Evolutionary conservation across 2,329 filamentous ascomycete species (phyloP).

Genomic region (Pyrenochaeta sp.): DNA sequence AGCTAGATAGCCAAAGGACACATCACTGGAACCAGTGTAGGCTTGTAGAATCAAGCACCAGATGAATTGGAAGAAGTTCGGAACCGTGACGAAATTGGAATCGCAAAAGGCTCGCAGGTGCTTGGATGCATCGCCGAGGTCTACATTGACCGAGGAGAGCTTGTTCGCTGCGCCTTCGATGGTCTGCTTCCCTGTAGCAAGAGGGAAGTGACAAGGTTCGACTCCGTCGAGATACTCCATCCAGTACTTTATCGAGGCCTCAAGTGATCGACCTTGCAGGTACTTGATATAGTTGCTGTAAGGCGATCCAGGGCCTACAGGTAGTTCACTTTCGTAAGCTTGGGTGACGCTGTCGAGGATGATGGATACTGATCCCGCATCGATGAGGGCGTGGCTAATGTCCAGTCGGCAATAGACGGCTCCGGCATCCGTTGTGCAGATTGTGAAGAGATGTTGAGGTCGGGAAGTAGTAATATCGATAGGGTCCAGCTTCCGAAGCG

Average conservation of each 20-base stretch:
- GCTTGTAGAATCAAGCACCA: slow-evolving; percentile 40
- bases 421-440: slow-evolving; percentile 10
- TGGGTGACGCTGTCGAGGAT: slow-evolving; percentile 14
- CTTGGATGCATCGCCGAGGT: slow-evolving; percentile 5
- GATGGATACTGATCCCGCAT: slow-evolving; percentile 17
- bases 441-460: slow-evolving; percentile 19
- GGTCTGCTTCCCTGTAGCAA: slow-evolving; percentile 1
- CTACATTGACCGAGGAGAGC: slow-evolving; percentile 5
- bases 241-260: slow-evolving; percentile 18
- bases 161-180: not conserved
- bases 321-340: slow-evolving; percentile 17
- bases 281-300: slow-evolving; percentile 26
- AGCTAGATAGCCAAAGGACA: slow-evolving; percentile 53
- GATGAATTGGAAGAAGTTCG: slow-evolving; percentile 50
- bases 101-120: slow-evolving; percentile 41
- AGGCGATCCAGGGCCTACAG: slow-evolving; percentile 5
- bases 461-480: not conserved
- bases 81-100: slow-evolving; percentile 52
- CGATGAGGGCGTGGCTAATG: slow-evolving; percentile 28
- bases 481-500: not conserved
- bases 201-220: slow-evolving; percentile 19
- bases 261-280: slow-evolving; percentile 8
- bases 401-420: slow-evolving; percentile 17
- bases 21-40: slow-evolving; percentile 33
- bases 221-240: slow-evolving; percentile 12